Base-by-base conservation (phyloP, 2,329 filamentous ascomycete species). In the Alternaria rosae region DNA sequence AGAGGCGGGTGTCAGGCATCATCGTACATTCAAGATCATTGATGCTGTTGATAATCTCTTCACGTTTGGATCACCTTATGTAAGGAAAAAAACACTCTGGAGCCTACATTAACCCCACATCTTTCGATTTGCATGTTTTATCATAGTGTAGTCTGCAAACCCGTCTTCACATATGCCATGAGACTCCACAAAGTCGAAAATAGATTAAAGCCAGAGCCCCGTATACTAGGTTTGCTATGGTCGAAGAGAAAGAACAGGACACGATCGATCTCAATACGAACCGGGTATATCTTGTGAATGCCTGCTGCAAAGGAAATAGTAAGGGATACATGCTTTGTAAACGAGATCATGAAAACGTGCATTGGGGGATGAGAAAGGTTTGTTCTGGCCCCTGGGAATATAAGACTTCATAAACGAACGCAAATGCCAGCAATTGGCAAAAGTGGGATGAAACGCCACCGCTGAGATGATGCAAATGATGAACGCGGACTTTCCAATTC, bases 271-370 rank as follows among this genome's bases (percentile, higher is more conserved):
- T 58, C 35, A 41, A 41, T 17, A 45, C 45, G 52, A 59, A 56
- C 57, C 52, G 59, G 59, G 59, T 61, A 61, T 61, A 57, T 61
- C 58, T 61, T 61, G 53, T 56, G 54, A 32, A 59, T 59, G 58
- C 54, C 54, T 61, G 58, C 41, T 41, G 53, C 30, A 54, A 59
- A 59, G 25, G 20, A 15, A 53, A 53, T n/a, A n/a, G n/a, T n/a
- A 23, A n/a, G 7, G 26, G 25, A 26, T 38, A 38, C 35, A 59
- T 54, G 50, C 48, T 59, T n/a, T n/a, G 32, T 25, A 15, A 12
- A 17, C 11, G 13, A 32, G 15, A 21, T 51, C 44, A 48, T 51
- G 17, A 15, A 45, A 23, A 51, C 23, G 47, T 53, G n/a, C 57
- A 35, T 56, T 21, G 20, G 20, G 32, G 38, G 47, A 48, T 38